Conservation (phyloP, 371 early-diverging fungal genomes). For the Dinochytrium kinnereticum region DNA sequence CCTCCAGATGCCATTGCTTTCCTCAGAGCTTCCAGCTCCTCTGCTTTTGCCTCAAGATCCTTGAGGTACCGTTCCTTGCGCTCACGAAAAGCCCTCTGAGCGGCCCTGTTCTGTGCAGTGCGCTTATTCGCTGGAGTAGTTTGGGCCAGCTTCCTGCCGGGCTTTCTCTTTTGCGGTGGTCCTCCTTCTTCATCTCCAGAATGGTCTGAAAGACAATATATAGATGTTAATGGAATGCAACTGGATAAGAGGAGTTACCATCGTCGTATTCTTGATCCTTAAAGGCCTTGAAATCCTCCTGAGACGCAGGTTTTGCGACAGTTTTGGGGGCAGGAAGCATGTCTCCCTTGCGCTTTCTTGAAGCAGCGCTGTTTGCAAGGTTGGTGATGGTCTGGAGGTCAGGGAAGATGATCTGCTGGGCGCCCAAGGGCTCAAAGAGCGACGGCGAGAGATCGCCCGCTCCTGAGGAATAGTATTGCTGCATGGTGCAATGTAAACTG, state of each 20-base stretch:
- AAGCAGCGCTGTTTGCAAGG: constrained; percentile 12
- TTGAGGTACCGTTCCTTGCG: constrained; percentile 49
- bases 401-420: constrained; percentile 29
- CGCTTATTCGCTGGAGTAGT: constrained; percentile 56
- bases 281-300: too few species aligned
- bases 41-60: constrained; percentile 45
- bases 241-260: background rate
- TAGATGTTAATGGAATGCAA: background rate
- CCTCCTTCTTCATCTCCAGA: background rate
- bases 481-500: too few species aligned
- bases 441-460: constrained; percentile 18
- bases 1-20: constrained; percentile 13
- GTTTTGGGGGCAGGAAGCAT: too few species aligned
- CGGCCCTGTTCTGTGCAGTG: constrained; percentile 52
- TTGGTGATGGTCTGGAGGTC: constrained; percentile 24
- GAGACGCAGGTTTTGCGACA: too few species aligned
- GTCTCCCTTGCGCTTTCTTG: constrained; percentile 20
- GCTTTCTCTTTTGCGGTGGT: constrained; percentile 61
- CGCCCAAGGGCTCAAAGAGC: constrained; percentile 22
- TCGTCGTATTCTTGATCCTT: too few species aligned
- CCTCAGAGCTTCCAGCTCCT: constrained; percentile 37
- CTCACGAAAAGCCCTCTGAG: constrained; percentile 51
- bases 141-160: constrained; percentile 75
- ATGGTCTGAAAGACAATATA: background rate
- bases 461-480: background rate